Evolutionary conservation across 192 early-diverging fungal genomes (phyloP).

Genomic region (Paraglomus occultum): DNA sequence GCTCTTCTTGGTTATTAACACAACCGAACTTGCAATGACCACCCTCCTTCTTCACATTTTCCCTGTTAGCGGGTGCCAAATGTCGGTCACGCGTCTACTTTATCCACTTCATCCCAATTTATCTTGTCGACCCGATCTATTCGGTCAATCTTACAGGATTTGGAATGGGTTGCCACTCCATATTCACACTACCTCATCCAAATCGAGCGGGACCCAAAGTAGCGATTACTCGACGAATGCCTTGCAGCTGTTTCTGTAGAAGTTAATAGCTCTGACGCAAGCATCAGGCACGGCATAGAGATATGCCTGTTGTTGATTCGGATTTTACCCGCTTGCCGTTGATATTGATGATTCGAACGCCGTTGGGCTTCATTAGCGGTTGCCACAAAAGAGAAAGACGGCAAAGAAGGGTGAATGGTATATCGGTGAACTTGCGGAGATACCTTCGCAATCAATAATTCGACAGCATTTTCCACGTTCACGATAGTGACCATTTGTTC

Average conservation of each 20-base stretch:
- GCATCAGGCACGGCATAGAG: background rate
- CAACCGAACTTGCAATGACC: too few species aligned
- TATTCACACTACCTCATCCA: conserved; percentile 12
- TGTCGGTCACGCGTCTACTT: conserved; percentile 25
- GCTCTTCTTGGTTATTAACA: too few species aligned
- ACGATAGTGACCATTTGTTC: conserved; percentile 27
- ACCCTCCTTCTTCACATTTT: conserved; percentile 17
- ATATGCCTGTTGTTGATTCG: background rate
- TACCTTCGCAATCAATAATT: conserved; percentile 26
- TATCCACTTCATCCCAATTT: background rate
- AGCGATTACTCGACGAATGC: background rate
- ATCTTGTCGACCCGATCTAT: background rate
- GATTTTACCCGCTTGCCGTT: background rate
- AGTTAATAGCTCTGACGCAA: background rate
- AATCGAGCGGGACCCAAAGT: conserved; percentile 8
- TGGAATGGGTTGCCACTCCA: background rate
- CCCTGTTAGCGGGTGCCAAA: conserved; percentile 28
- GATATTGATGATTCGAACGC: background rate
- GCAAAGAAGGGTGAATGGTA: too few species aligned
- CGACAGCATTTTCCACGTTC: conserved; percentile 24
- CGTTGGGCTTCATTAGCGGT: background rate
- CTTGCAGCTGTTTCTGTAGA: background rate
- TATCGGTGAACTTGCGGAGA: background rate
- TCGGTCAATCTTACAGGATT: too few species aligned
- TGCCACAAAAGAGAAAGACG: background rate